Percentiles rank a stretch among this genome's conserved stretches.
These are phyloP conservation scores for Saccharomycopsis sp. DNA, from an alignment of 805 yeast species.

Conservation along the genomic window DNA sequence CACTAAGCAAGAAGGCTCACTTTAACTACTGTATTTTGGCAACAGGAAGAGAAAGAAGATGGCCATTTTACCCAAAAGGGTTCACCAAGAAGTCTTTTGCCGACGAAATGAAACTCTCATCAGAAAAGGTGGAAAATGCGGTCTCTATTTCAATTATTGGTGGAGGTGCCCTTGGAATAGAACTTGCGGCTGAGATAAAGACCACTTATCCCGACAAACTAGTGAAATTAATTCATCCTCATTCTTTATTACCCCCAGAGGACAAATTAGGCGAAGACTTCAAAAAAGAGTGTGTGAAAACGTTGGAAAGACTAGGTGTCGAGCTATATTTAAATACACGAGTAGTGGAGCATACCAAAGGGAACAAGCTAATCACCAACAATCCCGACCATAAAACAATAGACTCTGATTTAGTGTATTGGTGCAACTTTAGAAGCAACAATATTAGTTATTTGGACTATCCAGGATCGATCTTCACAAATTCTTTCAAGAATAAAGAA, in stretches of 20 bases:
- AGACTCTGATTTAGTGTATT: neutral
- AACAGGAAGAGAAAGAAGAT: conserved; percentile 43
- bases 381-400: neutral
- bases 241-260: conserved; percentile 36
- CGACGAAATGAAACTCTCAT: conserved; percentile 37
- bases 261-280: conserved; percentile 25
- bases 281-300: conserved; percentile 11
- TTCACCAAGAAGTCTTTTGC: conserved; percentile 32
- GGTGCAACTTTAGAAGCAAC: neutral
- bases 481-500: neutral
- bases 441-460: neutral
- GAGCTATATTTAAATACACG: neutral
- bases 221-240: conserved; percentile 38
- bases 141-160: conserved; percentile 32
- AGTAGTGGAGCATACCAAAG: neutral
- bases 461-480: neutral
- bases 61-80: conserved; percentile 52
- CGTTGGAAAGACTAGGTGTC: neutral
- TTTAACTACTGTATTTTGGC: conserved; percentile 45
- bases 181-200: conserved; percentile 43
- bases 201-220: conserved; percentile 32
- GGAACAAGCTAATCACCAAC: neutral
- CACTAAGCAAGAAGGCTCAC: conserved; percentile 11
- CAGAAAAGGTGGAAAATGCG: conserved; percentile 33
- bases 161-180: conserved; percentile 49